Percentiles rank a stretch among this genome's conserved stretches.
Evolutionary conservation across 1,139 yeast genomes (phyloP).

Genomic region (Taphrina confusa): DNA sequence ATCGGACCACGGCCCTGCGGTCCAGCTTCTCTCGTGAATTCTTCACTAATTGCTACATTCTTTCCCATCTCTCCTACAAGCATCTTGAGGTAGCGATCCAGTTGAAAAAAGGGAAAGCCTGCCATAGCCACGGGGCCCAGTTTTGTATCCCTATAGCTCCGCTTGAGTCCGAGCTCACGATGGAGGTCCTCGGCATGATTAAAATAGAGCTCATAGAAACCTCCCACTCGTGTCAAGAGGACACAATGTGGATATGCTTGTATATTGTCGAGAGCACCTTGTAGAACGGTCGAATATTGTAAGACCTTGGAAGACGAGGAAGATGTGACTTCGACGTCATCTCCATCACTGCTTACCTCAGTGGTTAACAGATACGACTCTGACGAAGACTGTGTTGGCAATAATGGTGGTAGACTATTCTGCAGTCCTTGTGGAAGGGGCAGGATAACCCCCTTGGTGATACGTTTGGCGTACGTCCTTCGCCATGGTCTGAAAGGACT

Average conservation of each 20-base stretch:
- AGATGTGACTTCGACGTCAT: neutral
- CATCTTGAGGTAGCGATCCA: conserved; percentile 70
- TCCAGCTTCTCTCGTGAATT: conserved; percentile 45
- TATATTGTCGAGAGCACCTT: conserved; percentile 27
- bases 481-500: neutral
- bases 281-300: conserved; percentile 28
- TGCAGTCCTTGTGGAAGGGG: conserved; percentile 22
- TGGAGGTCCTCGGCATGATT: conserved; percentile 81
- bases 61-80: conserved; percentile 68
- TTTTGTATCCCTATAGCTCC: conserved; percentile 52
- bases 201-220: conserved; percentile 72
- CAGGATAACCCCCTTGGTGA: conserved; percentile 12
- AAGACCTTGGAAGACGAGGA: neutral
- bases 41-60: conserved; percentile 76
- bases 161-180: conserved; percentile 64
- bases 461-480: conserved; percentile 25
- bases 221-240: conserved; percentile 83
- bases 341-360: neutral
- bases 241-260: conserved; percentile 62
- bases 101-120: conserved; percentile 77
- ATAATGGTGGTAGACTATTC: conserved; percentile 14
- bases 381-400: neutral
- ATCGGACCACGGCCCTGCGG: conserved; percentile 15
- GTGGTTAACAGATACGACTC: neutral
- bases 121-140: conserved; percentile 73